Percentiles rank a stretch among this genome's conserved stretches.
Evolutionary conservation across 139 green algal species (phyloP).

Genomic region (Nannochloris sp.): DNA sequence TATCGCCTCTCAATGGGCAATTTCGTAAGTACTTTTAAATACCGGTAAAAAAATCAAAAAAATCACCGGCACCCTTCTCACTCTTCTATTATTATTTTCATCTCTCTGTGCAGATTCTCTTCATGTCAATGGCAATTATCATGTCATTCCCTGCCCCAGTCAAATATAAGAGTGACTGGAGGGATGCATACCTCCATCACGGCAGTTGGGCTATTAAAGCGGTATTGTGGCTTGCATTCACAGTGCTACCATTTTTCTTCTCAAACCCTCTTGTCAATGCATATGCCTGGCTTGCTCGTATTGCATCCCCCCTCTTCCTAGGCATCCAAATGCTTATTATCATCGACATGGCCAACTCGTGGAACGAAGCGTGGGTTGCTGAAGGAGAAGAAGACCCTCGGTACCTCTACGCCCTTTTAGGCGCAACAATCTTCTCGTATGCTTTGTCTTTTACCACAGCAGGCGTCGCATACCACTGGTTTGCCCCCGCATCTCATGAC

Average conservation of each 20-base stretch:
- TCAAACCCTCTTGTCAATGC: conserved; percentile 61
- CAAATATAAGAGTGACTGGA: conserved; percentile 69
- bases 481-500: conserved; percentile 65
- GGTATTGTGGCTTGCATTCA: conserved; percentile 71
- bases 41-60: too few species aligned
- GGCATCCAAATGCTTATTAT: conserved; percentile 94
- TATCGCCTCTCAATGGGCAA: conserved; percentile 92
- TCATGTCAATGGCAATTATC: conserved; percentile 62
- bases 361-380: conserved; percentile 89
- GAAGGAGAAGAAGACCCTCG: conserved; percentile 67
- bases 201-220: conserved; percentile 84
- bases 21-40: conserved; percentile 58
- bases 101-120: conserved; percentile 64
- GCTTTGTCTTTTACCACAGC: conserved; percentile 40
- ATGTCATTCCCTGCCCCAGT: conserved; percentile 58
- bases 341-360: conserved; percentile 84
- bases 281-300: conserved; percentile 72
- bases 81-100: too few species aligned
- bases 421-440: conserved; percentile 62
- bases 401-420: conserved; percentile 80
- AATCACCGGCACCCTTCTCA: too few species aligned
- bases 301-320: conserved; percentile 87
- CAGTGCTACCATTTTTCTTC: conserved; percentile 75
- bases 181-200: conserved; percentile 78
- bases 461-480: conserved; percentile 79